These are phyloP conservation scores for Crucibulum laeve DNA, from an alignment of 768 basidiomycete species.

Conservation along the genomic window DNA sequence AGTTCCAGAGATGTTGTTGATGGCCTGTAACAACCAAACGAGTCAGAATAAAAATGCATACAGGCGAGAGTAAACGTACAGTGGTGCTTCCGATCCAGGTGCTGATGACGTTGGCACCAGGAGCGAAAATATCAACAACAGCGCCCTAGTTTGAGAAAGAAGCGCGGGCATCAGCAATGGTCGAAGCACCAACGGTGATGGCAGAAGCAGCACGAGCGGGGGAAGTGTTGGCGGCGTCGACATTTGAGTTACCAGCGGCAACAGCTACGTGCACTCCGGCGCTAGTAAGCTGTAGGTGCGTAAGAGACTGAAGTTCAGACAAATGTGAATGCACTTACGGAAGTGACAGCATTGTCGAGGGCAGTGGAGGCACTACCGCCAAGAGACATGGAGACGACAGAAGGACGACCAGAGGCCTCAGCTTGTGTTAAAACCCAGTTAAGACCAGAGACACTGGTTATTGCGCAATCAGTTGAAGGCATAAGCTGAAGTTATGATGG, in stretches of 20 bases:
- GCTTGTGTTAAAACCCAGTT: conserved; percentile 19
- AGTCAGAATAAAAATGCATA: background rate
- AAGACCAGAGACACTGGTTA: conserved; percentile 16
- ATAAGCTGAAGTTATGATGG: background rate
- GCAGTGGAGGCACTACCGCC: conserved; percentile 19
- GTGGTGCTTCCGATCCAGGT: conserved; percentile 19
- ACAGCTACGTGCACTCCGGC: conserved; percentile 19
- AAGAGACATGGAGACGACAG: conserved; percentile 24
- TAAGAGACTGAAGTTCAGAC: background rate
- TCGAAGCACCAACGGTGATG: conserved; percentile 29
- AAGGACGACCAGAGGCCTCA: conserved; percentile 11
- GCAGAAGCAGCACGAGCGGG: conserved; percentile 26
- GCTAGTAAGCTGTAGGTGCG: conserved; percentile 13
- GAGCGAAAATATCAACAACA: conserved; percentile 29
- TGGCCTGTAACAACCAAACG: conserved; percentile 14
- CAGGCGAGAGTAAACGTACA: conserved; percentile 3
- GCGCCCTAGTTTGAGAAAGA: conserved; percentile 30
- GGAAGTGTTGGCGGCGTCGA: conserved; percentile 19
- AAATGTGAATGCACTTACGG: background rate
- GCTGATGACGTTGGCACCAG: conserved; percentile 24
- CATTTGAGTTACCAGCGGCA: conserved; percentile 24
- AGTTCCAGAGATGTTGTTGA: conserved; percentile 19
- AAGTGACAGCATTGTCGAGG: conserved; percentile 23
- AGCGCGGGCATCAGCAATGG: conserved; percentile 22
- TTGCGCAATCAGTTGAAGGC: background rate